These are phyloP conservation scores for Chaetomidium leptoderma DNA, from an alignment of 495 filamentous ascomycete genomes.

Conservation along the genomic window DNA sequence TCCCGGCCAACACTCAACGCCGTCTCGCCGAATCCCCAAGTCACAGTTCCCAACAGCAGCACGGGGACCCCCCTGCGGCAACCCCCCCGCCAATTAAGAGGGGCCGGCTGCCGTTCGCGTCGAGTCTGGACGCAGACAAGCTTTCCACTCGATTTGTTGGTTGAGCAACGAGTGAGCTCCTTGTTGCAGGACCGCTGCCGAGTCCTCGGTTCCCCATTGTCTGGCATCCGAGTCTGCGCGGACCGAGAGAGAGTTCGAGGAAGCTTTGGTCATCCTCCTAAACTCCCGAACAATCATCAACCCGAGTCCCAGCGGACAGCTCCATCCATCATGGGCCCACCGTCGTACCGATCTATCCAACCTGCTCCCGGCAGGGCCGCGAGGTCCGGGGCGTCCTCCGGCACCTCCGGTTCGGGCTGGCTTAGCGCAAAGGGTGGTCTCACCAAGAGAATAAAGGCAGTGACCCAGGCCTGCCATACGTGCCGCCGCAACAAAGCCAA, in stretches of 20 bases:
- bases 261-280: no score
- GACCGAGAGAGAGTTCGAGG: no score
- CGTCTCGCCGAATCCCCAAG: no score
- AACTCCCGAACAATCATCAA: background rate
- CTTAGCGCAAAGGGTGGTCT: conserved; percentile 15
- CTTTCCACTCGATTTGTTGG: no score
- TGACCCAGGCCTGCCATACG: conserved; percentile 28
- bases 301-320: background rate
- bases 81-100: background rate
- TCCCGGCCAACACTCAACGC: no score
- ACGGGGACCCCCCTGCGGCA: background rate
- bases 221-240: no score
- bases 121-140: no score
- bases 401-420: background rate
- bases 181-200: no score
- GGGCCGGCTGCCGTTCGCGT: background rate
- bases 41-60: no score
- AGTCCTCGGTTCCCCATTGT: no score
- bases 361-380: conserved; percentile 16
- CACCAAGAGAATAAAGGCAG: conserved; percentile 24
- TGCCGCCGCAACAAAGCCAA: conserved; percentile 26
- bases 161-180: no score
- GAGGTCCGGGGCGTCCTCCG: conserved; percentile 6
- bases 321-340: conserved; percentile 11
- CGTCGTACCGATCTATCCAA: conserved; percentile 19